A percentile compares a stretch with the other conserved stretches of the same genome.
Conservation (phyloP, 2,329 filamentous ascomycete genomes). For the Aspergillus luchuensis region DNA sequence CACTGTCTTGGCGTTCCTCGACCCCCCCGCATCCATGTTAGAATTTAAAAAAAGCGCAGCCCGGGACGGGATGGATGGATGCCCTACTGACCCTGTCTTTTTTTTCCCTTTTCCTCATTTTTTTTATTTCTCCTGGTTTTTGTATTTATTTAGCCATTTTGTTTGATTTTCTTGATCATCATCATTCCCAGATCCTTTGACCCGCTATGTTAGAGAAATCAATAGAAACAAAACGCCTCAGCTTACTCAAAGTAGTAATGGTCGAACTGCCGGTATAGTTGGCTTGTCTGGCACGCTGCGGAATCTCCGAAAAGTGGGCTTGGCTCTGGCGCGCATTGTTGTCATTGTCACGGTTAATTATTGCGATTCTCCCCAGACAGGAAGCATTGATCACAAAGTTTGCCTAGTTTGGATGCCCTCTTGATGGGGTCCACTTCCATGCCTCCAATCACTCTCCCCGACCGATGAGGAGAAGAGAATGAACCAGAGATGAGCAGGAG, state of each 20-base stretch:
- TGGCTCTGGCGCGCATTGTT: neutral
- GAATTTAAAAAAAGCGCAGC: conserved; percentile 4
- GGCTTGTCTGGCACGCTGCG: no score
- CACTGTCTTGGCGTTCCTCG: conserved; percentile 9
- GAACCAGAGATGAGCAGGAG: no score
- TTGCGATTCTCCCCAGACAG: neutral
- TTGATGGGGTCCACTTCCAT: conserved; percentile 15
- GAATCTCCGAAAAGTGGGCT: neutral
- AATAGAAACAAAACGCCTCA: no score
- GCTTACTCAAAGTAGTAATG: no score
- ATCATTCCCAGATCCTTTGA: neutral
- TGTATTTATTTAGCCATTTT: neutral
- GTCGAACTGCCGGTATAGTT: neutral
- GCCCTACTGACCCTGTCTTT: conserved; percentile 2
- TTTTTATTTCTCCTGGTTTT: neutral
- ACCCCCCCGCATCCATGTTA: conserved; percentile 6
- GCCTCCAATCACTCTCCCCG: neutral
- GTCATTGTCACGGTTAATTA: neutral
- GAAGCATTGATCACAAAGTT: conserved; percentile 18
- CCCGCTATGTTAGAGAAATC: no score
- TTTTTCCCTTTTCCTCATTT: neutral
- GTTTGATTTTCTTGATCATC: neutral
- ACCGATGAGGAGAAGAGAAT: neutral
- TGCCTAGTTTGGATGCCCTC: conserved; percentile 20
- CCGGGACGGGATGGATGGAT: conserved; percentile 2